Conservation (phyloP, 345 rosid species). For the Rubroshorea leprosula region DNA sequence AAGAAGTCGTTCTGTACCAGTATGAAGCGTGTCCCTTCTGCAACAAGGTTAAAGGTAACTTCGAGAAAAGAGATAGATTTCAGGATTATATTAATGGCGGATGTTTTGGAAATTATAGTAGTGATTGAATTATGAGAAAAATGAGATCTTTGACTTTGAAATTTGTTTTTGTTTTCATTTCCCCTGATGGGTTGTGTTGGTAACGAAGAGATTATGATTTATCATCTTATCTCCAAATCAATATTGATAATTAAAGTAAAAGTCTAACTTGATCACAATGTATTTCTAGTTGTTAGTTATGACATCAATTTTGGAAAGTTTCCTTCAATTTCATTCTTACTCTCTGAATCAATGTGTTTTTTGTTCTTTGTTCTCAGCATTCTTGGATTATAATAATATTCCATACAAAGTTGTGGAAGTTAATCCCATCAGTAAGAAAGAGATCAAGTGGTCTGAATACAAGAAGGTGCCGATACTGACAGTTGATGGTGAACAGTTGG, state of each 20-base stretch:
- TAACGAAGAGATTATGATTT: too few relatives aligned
- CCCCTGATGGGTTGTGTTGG: neutral
- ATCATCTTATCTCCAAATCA: too few relatives aligned
- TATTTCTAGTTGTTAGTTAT: neutral
- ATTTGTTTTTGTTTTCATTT: neutral
- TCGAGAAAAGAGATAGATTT: neutral
- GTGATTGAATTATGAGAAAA: neutral
- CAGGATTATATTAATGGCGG: neutral
- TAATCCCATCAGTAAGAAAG: constrained; percentile 80
- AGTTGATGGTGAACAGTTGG: constrained; percentile 79
- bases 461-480: constrained; percentile 87
- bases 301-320: neutral
- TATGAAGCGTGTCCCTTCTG: constrained; percentile 97
- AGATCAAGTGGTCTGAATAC: constrained; percentile 94
- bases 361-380: constrained; percentile 38
- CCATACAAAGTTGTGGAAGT: constrained; percentile 94
- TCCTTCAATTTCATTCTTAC: neutral
- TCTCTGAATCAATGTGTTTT: neutral
- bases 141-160: neutral
- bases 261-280: too few relatives aligned
- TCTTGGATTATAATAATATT: constrained; percentile 76
- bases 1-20: constrained; percentile 82
- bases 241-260: too few relatives aligned
- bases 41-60: constrained; percentile 83
- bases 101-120: neutral